A percentile compares a stretch with the other conserved stretches of the same genome.
Conservation (phyloP, 768 basidiomycete genomes). For the Lactarius pseudohatsudake region DNA sequence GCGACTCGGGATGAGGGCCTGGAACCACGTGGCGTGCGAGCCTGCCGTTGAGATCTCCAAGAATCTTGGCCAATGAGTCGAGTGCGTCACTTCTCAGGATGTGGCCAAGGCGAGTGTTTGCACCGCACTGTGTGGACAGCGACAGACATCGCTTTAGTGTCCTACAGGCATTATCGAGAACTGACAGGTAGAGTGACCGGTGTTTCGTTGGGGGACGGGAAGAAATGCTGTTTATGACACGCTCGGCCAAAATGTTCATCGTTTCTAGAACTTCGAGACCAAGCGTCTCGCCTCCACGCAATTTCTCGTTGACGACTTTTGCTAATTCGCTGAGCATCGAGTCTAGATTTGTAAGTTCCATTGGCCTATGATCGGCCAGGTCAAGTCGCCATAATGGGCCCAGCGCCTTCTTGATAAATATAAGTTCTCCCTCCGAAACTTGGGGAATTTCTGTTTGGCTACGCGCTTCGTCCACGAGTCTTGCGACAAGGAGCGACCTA, state of each 20-base stretch:
- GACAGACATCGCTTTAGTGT: neutral
- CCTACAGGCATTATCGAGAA: neutral
- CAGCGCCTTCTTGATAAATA: constrained; percentile 4
- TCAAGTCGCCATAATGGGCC: constrained; percentile 8
- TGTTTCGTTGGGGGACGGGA: neutral
- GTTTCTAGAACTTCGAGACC: constrained; percentile 5
- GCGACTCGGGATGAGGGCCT: neutral
- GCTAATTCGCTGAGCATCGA: constrained; percentile 3
- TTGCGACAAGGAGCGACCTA: neutral
- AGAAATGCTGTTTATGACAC: neutral
- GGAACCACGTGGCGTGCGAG: neutral
- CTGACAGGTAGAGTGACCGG: neutral
- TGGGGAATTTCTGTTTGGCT: neutral
- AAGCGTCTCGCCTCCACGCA: neutral
- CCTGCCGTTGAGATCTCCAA: neutral
- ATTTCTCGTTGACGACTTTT: neutral
- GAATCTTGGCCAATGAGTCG: neutral
- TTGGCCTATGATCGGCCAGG: neutral
- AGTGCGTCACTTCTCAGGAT: neutral
- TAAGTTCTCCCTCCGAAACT: constrained; percentile 6
- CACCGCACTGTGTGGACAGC: neutral
- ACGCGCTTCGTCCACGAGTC: neutral
- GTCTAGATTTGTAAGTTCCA: constrained; percentile 4
- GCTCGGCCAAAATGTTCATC: constrained; percentile 3
- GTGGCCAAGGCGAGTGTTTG: neutral